Evolutionary conservation across 306 rosid species (phyloP).

Genomic region (Luffa aegyptiaca): DNA sequence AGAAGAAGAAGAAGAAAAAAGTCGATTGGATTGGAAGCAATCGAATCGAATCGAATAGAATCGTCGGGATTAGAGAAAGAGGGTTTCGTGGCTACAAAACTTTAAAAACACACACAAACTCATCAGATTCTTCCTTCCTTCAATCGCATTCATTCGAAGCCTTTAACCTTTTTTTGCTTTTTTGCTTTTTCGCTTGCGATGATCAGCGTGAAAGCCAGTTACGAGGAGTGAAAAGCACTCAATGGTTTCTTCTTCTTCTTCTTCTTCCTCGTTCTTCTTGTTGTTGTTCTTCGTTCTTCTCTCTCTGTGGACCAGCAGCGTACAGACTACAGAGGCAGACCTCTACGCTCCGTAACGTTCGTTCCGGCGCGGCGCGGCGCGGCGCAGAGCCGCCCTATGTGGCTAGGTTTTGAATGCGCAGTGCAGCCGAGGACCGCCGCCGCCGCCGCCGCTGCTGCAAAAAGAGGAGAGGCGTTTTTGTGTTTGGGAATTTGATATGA

Average conservation of each 20-base stretch:
- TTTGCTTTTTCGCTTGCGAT: not conserved
- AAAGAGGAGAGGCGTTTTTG: not conserved
- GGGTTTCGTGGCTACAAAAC: not conserved
- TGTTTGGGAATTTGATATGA: conserved; percentile 6
- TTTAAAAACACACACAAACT: not conserved
- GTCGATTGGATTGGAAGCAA: conserved; percentile 6
- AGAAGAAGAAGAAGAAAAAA: not conserved
- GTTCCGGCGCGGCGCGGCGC: not conserved
- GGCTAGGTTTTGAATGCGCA: not conserved
- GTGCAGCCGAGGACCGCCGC: not conserved
- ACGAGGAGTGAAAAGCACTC: conserved; percentile 9
- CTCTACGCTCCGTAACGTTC: not conserved
- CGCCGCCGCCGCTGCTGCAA: not conserved
- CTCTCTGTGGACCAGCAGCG: conserved; percentile 14
- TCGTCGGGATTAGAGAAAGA: conserved; percentile 10
- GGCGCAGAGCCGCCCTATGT: not conserved
- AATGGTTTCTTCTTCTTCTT: not conserved
- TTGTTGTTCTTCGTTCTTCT: not conserved
- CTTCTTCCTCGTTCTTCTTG: not conserved
- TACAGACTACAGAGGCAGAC: not conserved
- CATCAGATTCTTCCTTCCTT: not conserved
- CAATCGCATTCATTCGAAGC: not conserved
- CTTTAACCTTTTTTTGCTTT: not conserved
- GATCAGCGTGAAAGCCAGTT: conserved; percentile 1
- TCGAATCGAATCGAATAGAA: not conserved